phyloP scores from a whole-genome alignment of 495 filamentous ascomycete species.

The Trichoderma virens region DNA sequence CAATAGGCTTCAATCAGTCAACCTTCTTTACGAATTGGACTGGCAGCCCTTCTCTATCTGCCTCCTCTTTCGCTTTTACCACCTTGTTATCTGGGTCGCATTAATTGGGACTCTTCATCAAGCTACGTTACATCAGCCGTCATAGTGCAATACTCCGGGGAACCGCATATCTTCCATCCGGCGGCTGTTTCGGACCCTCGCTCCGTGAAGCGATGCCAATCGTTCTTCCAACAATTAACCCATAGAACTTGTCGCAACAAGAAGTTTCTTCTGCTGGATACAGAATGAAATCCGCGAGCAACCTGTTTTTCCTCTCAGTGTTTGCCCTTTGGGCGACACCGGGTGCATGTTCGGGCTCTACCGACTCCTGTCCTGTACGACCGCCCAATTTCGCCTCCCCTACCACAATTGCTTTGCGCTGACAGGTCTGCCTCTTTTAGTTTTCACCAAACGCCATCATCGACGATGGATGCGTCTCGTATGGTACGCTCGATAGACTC shows the following conservation, averaged over 20 bases:
- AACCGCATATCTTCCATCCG: not conserved
- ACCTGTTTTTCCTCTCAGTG: constrained; percentile 66
- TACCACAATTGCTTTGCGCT: constrained; percentile 18
- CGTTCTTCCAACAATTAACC: not conserved
- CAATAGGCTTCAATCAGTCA: not conserved
- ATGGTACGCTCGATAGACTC: constrained; percentile 75
- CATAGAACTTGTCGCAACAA: not conserved
- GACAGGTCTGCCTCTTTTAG: constrained; percentile 20
- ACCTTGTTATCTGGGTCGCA: not conserved
- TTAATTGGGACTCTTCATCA: not conserved
- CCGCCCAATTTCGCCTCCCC: constrained; percentile 13
- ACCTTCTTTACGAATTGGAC: not conserved
- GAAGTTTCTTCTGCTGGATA: not conserved
- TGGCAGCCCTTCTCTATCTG: not conserved
- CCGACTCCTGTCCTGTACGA: constrained; percentile 43
- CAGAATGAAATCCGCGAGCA: constrained; percentile 57
- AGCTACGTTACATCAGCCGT: not conserved
- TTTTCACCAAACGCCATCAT: constrained; percentile 50
- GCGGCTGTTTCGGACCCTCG: not conserved
- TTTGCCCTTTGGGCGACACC: constrained; percentile 61
- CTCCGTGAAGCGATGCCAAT: not conserved
- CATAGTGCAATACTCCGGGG: not conserved
- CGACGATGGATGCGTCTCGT: constrained; percentile 89
- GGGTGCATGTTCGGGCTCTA: constrained; percentile 31
- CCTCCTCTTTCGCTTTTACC: not conserved